phyloP scores from a whole-genome alignment of 2,329 filamentous ascomycete species.

The Lasiodiplodia gonubiensis region DNA sequence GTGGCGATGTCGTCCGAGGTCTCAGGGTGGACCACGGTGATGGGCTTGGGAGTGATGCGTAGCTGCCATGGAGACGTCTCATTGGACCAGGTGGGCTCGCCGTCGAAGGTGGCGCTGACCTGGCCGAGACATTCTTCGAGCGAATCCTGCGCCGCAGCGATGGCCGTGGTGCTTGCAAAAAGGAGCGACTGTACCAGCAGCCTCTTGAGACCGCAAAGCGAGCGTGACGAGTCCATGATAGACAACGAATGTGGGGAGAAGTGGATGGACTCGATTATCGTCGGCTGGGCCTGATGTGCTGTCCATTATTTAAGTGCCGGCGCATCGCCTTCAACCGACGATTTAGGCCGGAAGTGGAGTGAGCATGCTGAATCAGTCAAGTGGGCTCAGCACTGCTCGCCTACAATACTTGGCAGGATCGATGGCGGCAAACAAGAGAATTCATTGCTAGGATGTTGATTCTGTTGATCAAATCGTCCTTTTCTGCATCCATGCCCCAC shows the following conservation, averaged over 20 bases:
- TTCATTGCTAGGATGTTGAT: neutral
- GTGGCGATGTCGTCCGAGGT: constrained; percentile 30
- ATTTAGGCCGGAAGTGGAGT: neutral
- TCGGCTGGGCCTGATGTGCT: neutral
- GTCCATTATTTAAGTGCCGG: neutral
- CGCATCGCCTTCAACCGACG: neutral
- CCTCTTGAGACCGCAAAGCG: neutral
- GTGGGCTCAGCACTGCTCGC: neutral
- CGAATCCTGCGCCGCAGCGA: constrained; percentile 22
- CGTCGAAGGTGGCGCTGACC: constrained; percentile 21
- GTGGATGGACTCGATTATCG: neutral
- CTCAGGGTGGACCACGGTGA: constrained; percentile 27
- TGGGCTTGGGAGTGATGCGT: constrained; percentile 32
- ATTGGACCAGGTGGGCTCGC: constrained; percentile 30
- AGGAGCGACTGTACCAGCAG: constrained; percentile 24
- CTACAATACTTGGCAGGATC: constrained; percentile 17
- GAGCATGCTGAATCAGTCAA: constrained; percentile 10
- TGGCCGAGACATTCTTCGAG: constrained; percentile 29
- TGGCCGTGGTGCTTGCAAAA: constrained; percentile 14
- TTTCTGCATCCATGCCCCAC: neutral
- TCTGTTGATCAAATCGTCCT: neutral
- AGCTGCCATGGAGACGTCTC: constrained; percentile 32
- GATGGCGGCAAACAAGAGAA: neutral
- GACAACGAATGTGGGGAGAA: neutral
- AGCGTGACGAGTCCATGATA: constrained; percentile 6